Evolutionary conservation across 345 rosid species (phyloP).

Genomic region (Aethionema arabicum): DNA sequence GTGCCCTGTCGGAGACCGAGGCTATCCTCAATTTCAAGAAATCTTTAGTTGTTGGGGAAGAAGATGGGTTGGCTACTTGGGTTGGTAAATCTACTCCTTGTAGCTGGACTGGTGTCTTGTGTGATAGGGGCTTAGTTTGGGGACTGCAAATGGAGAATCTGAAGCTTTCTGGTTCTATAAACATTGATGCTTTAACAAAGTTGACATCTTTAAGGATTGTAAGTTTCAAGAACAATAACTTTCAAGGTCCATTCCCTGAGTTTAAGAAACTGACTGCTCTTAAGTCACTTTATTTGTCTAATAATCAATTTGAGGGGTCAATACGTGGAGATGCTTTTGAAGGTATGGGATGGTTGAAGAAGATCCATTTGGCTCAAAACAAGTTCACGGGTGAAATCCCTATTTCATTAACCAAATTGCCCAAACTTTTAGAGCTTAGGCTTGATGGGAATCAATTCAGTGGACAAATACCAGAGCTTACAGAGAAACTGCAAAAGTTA

Average conservation of each 20-base stretch:
- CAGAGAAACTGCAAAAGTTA: slow-evolving; percentile 35
- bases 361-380: slow-evolving; percentile 54
- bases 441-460: slow-evolving; percentile 66
- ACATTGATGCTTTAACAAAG: slow-evolving; percentile 39
- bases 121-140: slow-evolving; percentile 48
- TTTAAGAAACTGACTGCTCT: slow-evolving; percentile 48
- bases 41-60: slow-evolving; percentile 42
- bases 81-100: slow-evolving; percentile 43
- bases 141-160: slow-evolving; percentile 66
- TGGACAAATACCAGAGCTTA: slow-evolving; percentile 61
- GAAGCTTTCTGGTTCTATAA: slow-evolving; percentile 60
- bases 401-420: slow-evolving; percentile 45
- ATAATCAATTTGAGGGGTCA: slow-evolving; percentile 61
- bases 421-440: slow-evolving; percentile 55
- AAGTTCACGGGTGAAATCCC: slow-evolving; percentile 66
- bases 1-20: slow-evolving; percentile 45
- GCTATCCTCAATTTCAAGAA: slow-evolving; percentile 60
- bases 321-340: slow-evolving; percentile 57
- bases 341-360: slow-evolving; percentile 64
- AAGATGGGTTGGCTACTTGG: slow-evolving; percentile 47
- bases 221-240: slow-evolving; percentile 61
- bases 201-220: slow-evolving; percentile 54
- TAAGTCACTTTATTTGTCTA: slow-evolving; percentile 58
- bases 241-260: slow-evolving; percentile 61
- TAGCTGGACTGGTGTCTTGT: slow-evolving; percentile 71